Percentiles rank a stretch among this genome's conserved stretches.
Conservation (phyloP, 2,329 filamentous ascomycete species). For the Phoma sp. region DNA sequence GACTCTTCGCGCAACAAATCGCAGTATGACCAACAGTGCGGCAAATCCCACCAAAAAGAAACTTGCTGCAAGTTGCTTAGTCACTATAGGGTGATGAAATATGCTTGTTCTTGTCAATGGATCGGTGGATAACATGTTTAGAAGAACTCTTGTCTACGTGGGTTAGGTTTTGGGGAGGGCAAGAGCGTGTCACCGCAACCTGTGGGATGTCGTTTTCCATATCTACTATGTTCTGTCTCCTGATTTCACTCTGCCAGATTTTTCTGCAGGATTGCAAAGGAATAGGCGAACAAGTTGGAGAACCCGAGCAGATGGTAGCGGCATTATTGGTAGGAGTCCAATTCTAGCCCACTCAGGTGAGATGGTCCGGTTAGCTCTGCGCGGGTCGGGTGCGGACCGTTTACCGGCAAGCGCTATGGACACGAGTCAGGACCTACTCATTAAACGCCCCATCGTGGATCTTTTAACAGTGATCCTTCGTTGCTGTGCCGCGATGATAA, state of each 20-base stretch:
- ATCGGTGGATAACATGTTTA: not conserved
- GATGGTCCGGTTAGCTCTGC: not conserved
- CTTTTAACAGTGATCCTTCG: not conserved
- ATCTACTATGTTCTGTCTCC: not conserved
- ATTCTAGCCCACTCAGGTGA: not conserved
- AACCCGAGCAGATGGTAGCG: not conserved
- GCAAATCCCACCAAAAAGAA: slow-evolving; percentile 1
- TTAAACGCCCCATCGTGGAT: not conserved
- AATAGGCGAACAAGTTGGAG: no score
- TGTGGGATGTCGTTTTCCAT: not conserved
- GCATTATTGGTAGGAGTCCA: not conserved
- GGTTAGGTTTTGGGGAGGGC: not conserved
- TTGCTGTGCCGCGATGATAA: not conserved
- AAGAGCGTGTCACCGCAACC: not conserved
- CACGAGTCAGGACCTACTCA: not conserved
- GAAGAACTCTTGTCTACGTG: not conserved
- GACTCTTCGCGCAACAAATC: not conserved
- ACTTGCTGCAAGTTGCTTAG: not conserved
- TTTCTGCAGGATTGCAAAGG: no score
- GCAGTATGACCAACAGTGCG: not conserved
- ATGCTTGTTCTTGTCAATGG: slow-evolving; percentile 1
- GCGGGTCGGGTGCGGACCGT: not conserved
- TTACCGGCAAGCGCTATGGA: not conserved
- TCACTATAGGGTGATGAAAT: not conserved
- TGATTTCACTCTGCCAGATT: no score